A percentile compares a stretch with the other conserved stretches of the same genome.
phyloP scores from a whole-genome alignment of 495 filamentous ascomycete species.

The Aspergillus sclerotiicarbonarius region DNA sequence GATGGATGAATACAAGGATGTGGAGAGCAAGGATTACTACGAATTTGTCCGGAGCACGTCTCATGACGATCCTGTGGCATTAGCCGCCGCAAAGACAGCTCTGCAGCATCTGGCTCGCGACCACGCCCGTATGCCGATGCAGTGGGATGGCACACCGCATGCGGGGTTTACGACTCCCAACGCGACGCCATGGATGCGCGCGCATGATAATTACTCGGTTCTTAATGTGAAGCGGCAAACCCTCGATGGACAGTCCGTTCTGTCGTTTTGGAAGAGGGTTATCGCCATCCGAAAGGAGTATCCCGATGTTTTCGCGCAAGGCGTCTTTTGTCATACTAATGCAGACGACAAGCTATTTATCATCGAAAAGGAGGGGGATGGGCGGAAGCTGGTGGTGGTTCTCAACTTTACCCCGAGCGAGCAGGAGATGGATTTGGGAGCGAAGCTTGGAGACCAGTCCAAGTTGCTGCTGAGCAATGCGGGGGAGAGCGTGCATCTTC shows the following conservation, averaged over 20 bases:
- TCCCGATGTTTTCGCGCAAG: conserved; percentile 52
- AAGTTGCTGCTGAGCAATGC: conserved; percentile 21
- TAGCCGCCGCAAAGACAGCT: conserved; percentile 16
- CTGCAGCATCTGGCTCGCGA: conserved; percentile 39
- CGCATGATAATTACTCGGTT: conserved; percentile 40
- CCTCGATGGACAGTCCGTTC: conserved; percentile 33
- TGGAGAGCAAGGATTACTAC: conserved; percentile 58
- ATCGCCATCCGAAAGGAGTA: conserved; percentile 47
- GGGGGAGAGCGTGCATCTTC: not conserved
- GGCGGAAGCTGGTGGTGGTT: conserved; percentile 16
- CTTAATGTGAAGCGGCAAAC: conserved; percentile 46
- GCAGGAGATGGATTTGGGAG: conserved; percentile 7
- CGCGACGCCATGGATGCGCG: conserved; percentile 52
- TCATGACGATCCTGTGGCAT: conserved; percentile 14
- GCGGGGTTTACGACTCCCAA: conserved; percentile 36
- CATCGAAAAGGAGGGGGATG: conserved; percentile 20
- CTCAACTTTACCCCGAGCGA: conserved; percentile 23
- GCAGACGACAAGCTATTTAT: conserved; percentile 35
- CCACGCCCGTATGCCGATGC: conserved; percentile 53
- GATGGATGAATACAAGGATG: conserved; percentile 61
- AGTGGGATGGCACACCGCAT: conserved; percentile 53
- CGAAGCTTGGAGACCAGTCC: not conserved
- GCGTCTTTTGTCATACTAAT: conserved; percentile 46
- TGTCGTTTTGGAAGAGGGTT: conserved; percentile 46
- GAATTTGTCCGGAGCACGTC: conserved; percentile 22